phyloP scores from a whole-genome alignment of 1,139 yeast genomes.

The Saccharomyces hybrid region DNA sequence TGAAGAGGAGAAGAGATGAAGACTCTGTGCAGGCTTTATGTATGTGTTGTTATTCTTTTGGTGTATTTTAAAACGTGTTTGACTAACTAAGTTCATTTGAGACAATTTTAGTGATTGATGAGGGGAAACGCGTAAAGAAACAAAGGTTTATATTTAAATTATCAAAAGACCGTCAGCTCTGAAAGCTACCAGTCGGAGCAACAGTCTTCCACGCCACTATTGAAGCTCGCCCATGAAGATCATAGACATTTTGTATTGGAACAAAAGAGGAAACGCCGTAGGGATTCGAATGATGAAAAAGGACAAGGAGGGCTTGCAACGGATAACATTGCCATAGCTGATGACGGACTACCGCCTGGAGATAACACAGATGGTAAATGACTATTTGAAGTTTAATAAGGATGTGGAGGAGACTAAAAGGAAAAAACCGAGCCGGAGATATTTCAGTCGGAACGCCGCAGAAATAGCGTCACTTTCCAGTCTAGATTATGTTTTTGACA shows the following conservation, averaged over 20 bases:
- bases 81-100: conserved; percentile 10
- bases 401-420: conserved; percentile 10
- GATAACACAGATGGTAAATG: conserved; percentile 59
- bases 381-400: conserved; percentile 39
- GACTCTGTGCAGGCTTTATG: conserved; percentile 79
- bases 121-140: conserved; percentile 33
- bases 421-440: conserved; percentile 27
- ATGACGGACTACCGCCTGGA: conserved; percentile 49
- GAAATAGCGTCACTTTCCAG: conserved; percentile 29
- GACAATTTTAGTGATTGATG: conserved; percentile 32
- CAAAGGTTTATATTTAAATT: conserved; percentile 30
- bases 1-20: conserved; percentile 77
- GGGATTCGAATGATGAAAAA: conserved; percentile 7
- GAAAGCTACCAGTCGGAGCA: conserved; percentile 14
- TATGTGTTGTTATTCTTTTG: conserved; percentile 19
- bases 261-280: conserved; percentile 16
- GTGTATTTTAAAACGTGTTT: conserved; percentile 4
- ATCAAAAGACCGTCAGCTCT: conserved; percentile 29
- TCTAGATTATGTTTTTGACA: conserved; percentile 85
- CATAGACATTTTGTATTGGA: conserved; percentile 28
- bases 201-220: conserved; percentile 21
- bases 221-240: conserved; percentile 23
- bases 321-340: not conserved
- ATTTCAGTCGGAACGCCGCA: conserved; percentile 15
- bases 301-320: not conserved